Evolutionary conservation across 2,329 filamentous ascomycete genomes (phyloP), one percentile per base, ranked within the genome.

Genomic region (Plenodomus biglobosus): DNA sequence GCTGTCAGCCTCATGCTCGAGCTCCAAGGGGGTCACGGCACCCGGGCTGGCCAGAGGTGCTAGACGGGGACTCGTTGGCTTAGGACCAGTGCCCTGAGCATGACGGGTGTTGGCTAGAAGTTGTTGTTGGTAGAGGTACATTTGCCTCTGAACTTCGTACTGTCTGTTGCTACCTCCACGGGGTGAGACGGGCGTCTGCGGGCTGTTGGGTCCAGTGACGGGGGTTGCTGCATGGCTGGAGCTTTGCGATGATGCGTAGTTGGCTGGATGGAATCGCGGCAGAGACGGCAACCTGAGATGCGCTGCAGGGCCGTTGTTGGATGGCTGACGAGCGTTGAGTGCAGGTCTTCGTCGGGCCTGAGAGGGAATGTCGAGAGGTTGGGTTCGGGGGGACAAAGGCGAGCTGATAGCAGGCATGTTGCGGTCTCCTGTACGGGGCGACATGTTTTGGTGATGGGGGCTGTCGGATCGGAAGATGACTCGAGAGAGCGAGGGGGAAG

Each of bases 241-340:
- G 38, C 65, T 62, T 39, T 69, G 57, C 30, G 72, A 74, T 0
- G 65, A 65, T 8, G 75, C 72, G 58, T 75, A 80, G 64, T 80
- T 79, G 53, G 78, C 76, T 6, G 78, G 78, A 50, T 80, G 78
- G 68, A 78, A 80, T 48, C 76, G 73, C 38, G 78, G 78, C 35
- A 80, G 68, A 1, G 73, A 74, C n/a, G 77, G 76, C 13, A 80
- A 65, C 46, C 75, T 74, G 30, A 79, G 65, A 20, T 71, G 68
- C 21, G 61, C 65, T 40, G 67, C 60, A 22, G 66, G 68, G 41
- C 66, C 65, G 36, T 65, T 64, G 48, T 50, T 61, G 38, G 69
- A 69, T 13, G 69, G 68, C 39, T 70, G 68, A 40, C 65, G 70
- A 46, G 60, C 42, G 32, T 72, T 62, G 42, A 67, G 48, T 18